Base-by-base conservation (phyloP, 257 asterid genomes). In the Marsdenia floribunda region DNA sequence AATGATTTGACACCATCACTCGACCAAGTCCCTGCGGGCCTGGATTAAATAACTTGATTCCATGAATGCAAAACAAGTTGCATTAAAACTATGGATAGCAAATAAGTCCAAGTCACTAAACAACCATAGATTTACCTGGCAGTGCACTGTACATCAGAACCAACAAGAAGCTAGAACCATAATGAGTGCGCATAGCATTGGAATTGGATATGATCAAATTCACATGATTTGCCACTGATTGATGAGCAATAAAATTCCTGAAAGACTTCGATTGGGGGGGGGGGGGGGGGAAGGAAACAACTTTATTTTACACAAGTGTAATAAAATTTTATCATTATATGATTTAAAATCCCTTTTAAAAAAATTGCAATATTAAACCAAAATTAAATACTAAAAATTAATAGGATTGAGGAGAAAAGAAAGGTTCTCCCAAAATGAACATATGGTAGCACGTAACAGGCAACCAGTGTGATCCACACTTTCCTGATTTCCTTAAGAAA, bases 1-100 rank as follows among this genome's bases (percentile, higher is more conserved):
- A 7, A 66, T 66, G 69, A 64, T 64, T 35, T 64, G 69, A 35
- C 69, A 35, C 47, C 8, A 64, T 64, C 69, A 26, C 24, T 64
- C 3, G 69, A 49, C 46, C 68, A 6, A 35, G 47, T 33, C 47
- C 60, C 60, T 1, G 60, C 12, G 60, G 24, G 60, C 69, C 24
- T 11, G 12, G 22, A 33, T 8, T 61, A 29, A 61, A 26, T 19
- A 61, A 61, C 42, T 61, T 26, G 42, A 4, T 19, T 29, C 68
- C 68, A 61, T 0, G 11, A 61, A 61, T 29, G 10, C 68, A 61
- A 61, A 61, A 12, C 42, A 61, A 29, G 68, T 29, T 60, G 67
- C 21, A 57, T 22, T 9, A n/a, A 15, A 14, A 29, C 68, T 19
- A 12, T 61, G 29, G 11, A 26, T 4, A n/a, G 42, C 68, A 61